Evolutionary conservation across 2,329 filamentous ascomycete genomes (phyloP), one percentile per base, ranked within the genome.

Genomic region (Aspergillus unguis): DNA sequence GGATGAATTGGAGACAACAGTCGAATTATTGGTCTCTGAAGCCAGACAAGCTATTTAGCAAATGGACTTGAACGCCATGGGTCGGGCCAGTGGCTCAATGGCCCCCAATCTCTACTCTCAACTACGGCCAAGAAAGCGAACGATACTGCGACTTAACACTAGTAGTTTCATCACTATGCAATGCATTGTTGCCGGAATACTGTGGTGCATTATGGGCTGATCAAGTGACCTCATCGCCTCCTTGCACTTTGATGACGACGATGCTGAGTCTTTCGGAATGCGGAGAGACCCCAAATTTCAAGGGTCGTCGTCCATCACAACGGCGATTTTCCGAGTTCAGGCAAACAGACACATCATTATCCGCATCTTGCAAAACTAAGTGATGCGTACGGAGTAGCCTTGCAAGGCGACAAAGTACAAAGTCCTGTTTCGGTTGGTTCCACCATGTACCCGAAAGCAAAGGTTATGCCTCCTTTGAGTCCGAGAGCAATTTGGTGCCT

Each of bases 321-420:
- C 37, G 32, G 46, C 28, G 40, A 17, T 28, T 48, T 58, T 57
- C 54, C 56, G 54, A 44, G 51, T 57, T 54, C 52, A 55, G 45
- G n/a, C 54, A 54, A 52, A 58, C 56, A 17, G 17, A 28, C n/a
- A 8, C 32, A 47, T 27, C 35, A 35, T 17, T 47, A 38, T 40
- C 35, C n/a, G 44, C n/a, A 4, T 4, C 11, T 23, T 33, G 10
- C 11, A 7, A n/a, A 9, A 23, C 42, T 32, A 44, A 44, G 33
- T 9, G 25, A 37, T 23, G 17, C 17, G 17, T 37, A 36, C 17
- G 6, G 7, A 5, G 8, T 28, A 29, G 27, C 26, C 27, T 31
- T 43, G 33, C 23, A 32, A 27, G 33, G 44, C 44, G 26, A 28
- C 33, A 37, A 45, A 45, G 43, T 38, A 38, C 27, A 31, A 27